A percentile compares a stretch with the other conserved stretches of the same genome.
Conservation (phyloP, 306 rosid genomes). For the Cucurbita argyrosperma region DNA sequence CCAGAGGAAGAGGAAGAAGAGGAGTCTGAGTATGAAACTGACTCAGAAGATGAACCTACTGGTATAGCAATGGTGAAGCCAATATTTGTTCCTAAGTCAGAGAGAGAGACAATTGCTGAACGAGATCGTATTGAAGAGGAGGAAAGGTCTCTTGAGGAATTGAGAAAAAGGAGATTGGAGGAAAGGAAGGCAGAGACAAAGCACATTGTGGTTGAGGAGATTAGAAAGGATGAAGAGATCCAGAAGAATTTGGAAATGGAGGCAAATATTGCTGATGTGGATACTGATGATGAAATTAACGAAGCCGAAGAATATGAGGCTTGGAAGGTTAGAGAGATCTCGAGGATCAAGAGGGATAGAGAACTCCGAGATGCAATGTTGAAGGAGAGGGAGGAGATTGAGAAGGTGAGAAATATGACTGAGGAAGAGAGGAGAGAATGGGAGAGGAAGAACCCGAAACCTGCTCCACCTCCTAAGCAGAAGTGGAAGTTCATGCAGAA, state of each 20-base stretch:
- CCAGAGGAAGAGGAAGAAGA: slow-evolving; percentile 70
- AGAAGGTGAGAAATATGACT: slow-evolving; percentile 83
- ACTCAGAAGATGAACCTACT: slow-evolving; percentile 70
- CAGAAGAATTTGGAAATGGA: slow-evolving; percentile 77
- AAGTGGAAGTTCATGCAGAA: slow-evolving; percentile 98
- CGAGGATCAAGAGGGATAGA: slow-evolving; percentile 90
- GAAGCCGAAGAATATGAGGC: slow-evolving; percentile 96
- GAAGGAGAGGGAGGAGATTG: slow-evolving; percentile 85
- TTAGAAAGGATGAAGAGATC: slow-evolving; percentile 71
- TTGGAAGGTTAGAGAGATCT: slow-evolving; percentile 88
- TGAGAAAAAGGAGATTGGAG: slow-evolving; percentile 58
- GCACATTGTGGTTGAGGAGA: slow-evolving; percentile 90
- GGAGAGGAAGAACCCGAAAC: slow-evolving; percentile 90
- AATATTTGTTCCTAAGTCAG: slow-evolving; percentile 80
- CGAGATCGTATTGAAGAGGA: slow-evolving; percentile 91
- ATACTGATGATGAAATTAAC: slow-evolving; percentile 85
- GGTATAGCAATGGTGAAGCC: slow-evolving; percentile 94
- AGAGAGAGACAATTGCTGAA: slow-evolving; percentile 87
- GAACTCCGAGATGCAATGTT: slow-evolving; percentile 69
- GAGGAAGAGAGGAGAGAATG: slow-evolving; percentile 98
- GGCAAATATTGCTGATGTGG: slow-evolving; percentile 81
- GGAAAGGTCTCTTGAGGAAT: slow-evolving; percentile 65
- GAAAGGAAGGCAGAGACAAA: slow-evolving; percentile 76
- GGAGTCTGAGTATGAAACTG: slow-evolving; percentile 88
- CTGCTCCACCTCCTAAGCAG: slow-evolving; percentile 40